These are phyloP conservation scores for Apiospora sp. DNA, from an alignment of 2,329 filamentous ascomycete genomes.

Conservation along the genomic window DNA sequence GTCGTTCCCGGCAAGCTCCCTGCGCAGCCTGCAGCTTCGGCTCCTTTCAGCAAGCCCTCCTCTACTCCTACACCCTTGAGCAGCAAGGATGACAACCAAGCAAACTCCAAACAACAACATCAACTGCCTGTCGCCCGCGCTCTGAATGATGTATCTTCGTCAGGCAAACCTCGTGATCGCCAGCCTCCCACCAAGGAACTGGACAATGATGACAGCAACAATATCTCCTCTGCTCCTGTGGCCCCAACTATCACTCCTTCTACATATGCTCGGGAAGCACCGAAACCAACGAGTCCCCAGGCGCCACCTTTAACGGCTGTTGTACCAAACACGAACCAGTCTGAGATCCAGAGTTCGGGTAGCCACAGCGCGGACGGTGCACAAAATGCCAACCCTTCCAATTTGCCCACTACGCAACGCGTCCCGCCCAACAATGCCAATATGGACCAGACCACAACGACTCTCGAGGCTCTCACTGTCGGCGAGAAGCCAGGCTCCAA, in stretches of 20 bases:
- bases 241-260: not conserved
- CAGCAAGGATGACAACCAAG: slow-evolving; percentile 37
- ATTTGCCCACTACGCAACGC: slow-evolving; percentile 26
- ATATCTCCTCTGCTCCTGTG: not conserved
- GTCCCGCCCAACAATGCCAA: slow-evolving; percentile 10
- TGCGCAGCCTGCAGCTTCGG: slow-evolving; percentile 7
- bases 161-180: slow-evolving; percentile 27
- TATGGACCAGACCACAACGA: slow-evolving; percentile 31
- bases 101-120: slow-evolving; percentile 30
- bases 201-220: not conserved
- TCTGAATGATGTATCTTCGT: slow-evolving; percentile 20
- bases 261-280: slow-evolving; percentile 22
- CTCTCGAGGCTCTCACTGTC: slow-evolving; percentile 33
- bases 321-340: slow-evolving; percentile 31
- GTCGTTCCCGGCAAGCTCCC: slow-evolving; percentile 25
- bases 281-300: slow-evolving; percentile 23
- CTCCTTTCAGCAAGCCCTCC: not conserved
- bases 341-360: slow-evolving; percentile 40
- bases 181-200: slow-evolving; percentile 28
- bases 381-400: slow-evolving; percentile 29
- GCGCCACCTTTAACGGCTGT: slow-evolving; percentile 32
- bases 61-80: slow-evolving; percentile 30
- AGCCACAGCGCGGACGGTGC: slow-evolving; percentile 38
- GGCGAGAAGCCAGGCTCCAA: slow-evolving; percentile 27
- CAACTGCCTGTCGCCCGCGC: slow-evolving; percentile 28